Percentiles rank a stretch among this genome's conserved stretches.
Conservation (phyloP, 1,284 basidiomycete genomes). For the Lignosus rhinocerotis region DNA sequence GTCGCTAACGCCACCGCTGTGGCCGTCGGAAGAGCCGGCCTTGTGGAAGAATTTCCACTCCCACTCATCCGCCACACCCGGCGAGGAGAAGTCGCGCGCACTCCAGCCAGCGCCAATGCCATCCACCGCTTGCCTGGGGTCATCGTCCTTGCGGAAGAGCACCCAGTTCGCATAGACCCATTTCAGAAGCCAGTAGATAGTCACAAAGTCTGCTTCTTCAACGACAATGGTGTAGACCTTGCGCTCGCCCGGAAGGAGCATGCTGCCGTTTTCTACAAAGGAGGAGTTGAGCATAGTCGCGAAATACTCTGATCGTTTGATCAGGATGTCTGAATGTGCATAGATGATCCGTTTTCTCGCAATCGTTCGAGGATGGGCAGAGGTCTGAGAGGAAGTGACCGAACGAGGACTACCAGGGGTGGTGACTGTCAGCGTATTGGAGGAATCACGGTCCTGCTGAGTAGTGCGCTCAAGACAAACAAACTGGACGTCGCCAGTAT, state of each 20-base stretch:
- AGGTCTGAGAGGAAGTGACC: constrained; percentile 43
- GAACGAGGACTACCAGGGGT: constrained; percentile 33
- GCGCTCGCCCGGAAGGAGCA: constrained; percentile 46
- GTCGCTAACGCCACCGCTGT: constrained; percentile 38
- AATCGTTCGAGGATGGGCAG: constrained; percentile 44
- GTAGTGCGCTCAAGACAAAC: constrained; percentile 65
- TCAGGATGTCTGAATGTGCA: constrained; percentile 79
- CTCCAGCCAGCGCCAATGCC: constrained; percentile 65
- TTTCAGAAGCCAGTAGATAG: constrained; percentile 82
- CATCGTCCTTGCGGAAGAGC: constrained; percentile 63
- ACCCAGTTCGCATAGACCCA: constrained; percentile 82
- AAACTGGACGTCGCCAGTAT: constrained; percentile 61
- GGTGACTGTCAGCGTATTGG: constrained; percentile 27
- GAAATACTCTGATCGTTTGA: constrained; percentile 77
- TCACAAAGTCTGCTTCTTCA: constrained; percentile 81
- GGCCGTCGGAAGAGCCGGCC: constrained; percentile 38
- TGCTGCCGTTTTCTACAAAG: constrained; percentile 57
- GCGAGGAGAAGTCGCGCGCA: constrained; percentile 51
- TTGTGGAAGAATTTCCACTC: constrained; percentile 67
- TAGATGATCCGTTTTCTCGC: constrained; percentile 74
- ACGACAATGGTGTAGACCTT: constrained; percentile 70
- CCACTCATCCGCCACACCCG: constrained; percentile 55
- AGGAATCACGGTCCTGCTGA: constrained; percentile 28
- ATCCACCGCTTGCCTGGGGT: constrained; percentile 62
- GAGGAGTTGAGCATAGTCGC: constrained; percentile 74